Evolutionary conservation across 1,284 basidiomycete species (phyloP).

Genomic region (Abortiporus biennis): DNA sequence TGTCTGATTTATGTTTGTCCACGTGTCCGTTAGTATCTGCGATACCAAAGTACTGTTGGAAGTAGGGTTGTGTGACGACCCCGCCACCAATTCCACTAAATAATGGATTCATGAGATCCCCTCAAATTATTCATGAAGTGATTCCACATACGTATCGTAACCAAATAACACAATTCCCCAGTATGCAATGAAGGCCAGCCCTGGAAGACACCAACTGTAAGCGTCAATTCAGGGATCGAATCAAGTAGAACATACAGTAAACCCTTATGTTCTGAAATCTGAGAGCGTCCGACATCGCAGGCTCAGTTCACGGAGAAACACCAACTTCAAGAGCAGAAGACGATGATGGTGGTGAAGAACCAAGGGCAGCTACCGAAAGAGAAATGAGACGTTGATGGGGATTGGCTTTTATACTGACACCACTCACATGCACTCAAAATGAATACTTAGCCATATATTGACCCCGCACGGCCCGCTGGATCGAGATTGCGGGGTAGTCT

Average conservation of each 20-base stretch:
- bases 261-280: slow-evolving; percentile 53
- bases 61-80: slow-evolving; percentile 57
- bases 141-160: slow-evolving; percentile 56
- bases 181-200: slow-evolving; percentile 68
- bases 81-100: slow-evolving; percentile 56
- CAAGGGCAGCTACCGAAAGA: no score
- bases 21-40: slow-evolving; percentile 31
- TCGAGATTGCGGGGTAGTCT: no score
- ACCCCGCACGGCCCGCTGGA: no score
- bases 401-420: no score
- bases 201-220: slow-evolving; percentile 30
- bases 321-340: no score
- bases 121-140: slow-evolving; percentile 9
- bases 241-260: slow-evolving; percentile 39
- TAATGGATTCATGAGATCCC: slow-evolving; percentile 3
- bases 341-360: no score
- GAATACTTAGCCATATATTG: no score
- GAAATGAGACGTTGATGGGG: no score
- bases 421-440: no score
- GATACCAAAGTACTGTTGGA: slow-evolving; percentile 59
- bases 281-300: no score
- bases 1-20: slow-evolving; percentile 30
- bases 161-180: slow-evolving; percentile 79
- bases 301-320: no score
- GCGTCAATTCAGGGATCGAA: slow-evolving; percentile 8